Evolutionary conservation across 768 basidiomycete species (phyloP).

Genomic region (Pisolithus orientalis): DNA sequence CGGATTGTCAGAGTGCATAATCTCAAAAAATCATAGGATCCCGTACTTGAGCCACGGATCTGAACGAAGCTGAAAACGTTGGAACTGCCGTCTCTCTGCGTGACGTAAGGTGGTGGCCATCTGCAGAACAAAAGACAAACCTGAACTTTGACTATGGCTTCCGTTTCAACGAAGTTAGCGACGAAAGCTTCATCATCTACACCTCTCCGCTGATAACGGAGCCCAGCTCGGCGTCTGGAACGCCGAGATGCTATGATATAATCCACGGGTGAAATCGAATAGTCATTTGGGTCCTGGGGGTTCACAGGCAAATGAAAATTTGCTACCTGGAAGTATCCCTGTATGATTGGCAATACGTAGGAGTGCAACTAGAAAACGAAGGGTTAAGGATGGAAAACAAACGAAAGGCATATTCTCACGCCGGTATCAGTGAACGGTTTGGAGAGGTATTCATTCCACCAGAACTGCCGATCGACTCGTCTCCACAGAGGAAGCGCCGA

Average conservation of each 20-base stretch:
- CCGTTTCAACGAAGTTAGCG: constrained; percentile 95
- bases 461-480: constrained; percentile 83
- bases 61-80: constrained; percentile 90
- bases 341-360: constrained; percentile 87
- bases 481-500: constrained; percentile 85
- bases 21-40: not conserved
- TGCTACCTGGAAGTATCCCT: constrained; percentile 82
- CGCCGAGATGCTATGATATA: constrained; percentile 83
- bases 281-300: constrained; percentile 30
- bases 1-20: constrained; percentile 5
- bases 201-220: constrained; percentile 92
- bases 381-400: not conserved
- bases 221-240: constrained; percentile 83
- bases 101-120: not conserved
- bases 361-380: constrained; percentile 56
- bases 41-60: constrained; percentile 79
- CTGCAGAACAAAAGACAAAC: constrained; percentile 33
- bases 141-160: constrained; percentile 79
- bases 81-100: constrained; percentile 62
- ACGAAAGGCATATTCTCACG: constrained; percentile 36
- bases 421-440: constrained; percentile 85
- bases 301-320: constrained; percentile 54
- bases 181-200: constrained; percentile 91
- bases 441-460: constrained; percentile 92
- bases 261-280: constrained; percentile 44